phyloP scores from a whole-genome alignment of 331 rosid species.

The Rosa hybrid region DNA sequence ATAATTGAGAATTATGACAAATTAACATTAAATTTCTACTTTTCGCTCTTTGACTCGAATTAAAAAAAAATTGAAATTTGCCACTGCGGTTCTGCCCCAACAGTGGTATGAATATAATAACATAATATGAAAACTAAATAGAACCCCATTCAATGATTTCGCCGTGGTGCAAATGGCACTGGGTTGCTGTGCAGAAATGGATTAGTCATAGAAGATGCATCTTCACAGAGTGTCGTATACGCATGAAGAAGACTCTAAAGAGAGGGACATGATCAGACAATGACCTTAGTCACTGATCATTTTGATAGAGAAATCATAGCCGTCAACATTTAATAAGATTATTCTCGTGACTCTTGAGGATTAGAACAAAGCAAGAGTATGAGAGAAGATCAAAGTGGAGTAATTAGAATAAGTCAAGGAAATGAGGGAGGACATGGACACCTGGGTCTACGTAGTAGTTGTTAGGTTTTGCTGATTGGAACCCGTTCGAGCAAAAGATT shows the following conservation, averaged over 20 bases:
- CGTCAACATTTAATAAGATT: neutral
- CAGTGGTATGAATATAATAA: neutral
- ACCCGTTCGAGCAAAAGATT: slow-evolving; percentile 15
- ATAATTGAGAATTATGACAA: neutral
- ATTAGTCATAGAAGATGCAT: neutral
- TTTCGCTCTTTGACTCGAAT: neutral
- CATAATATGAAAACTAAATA: neutral
- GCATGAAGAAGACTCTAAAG: slow-evolving; percentile 1
- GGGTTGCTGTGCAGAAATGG: neutral
- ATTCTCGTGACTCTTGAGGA: neutral
- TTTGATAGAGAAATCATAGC: neutral
- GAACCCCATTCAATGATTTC: neutral
- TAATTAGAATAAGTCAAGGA: slow-evolving; percentile 13
- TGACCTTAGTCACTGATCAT: neutral
- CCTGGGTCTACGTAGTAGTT: slow-evolving; percentile 24
- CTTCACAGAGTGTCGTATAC: neutral
- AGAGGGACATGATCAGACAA: neutral
- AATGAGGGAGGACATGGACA: slow-evolving; percentile 2
- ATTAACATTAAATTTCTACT: neutral
- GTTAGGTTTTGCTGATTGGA: slow-evolving; percentile 34
- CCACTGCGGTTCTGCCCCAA: neutral
- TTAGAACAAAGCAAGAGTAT: neutral
- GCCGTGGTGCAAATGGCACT: neutral
- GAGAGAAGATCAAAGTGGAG: neutral
- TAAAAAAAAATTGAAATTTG: neutral